Percentiles rank a stretch among this genome's conserved stretches.
Evolutionary conservation across 768 basidiomycete species (phyloP).

Genomic region (Trametes cingulata): DNA sequence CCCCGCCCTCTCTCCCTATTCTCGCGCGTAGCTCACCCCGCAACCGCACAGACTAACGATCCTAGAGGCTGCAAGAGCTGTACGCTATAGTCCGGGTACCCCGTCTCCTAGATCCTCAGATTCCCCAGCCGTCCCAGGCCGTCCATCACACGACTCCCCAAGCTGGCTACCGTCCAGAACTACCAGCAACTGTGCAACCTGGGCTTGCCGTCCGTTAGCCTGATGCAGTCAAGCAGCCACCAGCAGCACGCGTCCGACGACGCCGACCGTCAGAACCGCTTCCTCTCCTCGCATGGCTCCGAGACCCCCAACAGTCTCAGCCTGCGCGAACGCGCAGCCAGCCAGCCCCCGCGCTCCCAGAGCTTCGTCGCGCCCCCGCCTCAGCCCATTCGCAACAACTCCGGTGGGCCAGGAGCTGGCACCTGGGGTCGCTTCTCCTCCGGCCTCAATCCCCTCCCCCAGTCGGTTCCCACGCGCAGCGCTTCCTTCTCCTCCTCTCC

Average conservation of each 20-base stretch:
- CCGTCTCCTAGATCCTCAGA: constrained; percentile 21
- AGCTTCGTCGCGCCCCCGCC: constrained; percentile 52
- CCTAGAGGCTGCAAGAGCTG: constrained; percentile 24
- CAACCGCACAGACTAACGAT: constrained; percentile 23
- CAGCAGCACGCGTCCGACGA: constrained; percentile 45
- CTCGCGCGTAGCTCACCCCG: background rate
- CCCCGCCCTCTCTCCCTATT: background rate
- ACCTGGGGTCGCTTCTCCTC: constrained; percentile 41
- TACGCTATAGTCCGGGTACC: constrained; percentile 21
- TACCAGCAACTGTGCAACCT: constrained; percentile 27
- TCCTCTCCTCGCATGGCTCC: constrained; percentile 45
- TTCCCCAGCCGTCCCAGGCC: constrained; percentile 1
- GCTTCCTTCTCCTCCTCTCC: constrained; percentile 63
- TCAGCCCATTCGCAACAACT: constrained; percentile 51
- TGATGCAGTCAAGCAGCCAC: constrained; percentile 36
- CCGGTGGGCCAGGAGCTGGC: constrained; percentile 38
- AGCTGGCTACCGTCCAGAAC: constrained; percentile 32
- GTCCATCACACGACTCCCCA: constrained; percentile 21
- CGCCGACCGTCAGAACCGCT: constrained; percentile 62
- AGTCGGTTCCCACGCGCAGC: constrained; percentile 62
- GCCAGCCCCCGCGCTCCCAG: constrained; percentile 63
- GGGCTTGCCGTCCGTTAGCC: constrained; percentile 29
- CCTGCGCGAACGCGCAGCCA: constrained; percentile 64
- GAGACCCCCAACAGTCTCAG: constrained; percentile 44
- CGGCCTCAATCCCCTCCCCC: constrained; percentile 46